These are phyloP conservation scores for Cardiosporidium cionae DNA, from an alignment of 169 alveolate genomes.

Conservation along the genomic window DNA sequence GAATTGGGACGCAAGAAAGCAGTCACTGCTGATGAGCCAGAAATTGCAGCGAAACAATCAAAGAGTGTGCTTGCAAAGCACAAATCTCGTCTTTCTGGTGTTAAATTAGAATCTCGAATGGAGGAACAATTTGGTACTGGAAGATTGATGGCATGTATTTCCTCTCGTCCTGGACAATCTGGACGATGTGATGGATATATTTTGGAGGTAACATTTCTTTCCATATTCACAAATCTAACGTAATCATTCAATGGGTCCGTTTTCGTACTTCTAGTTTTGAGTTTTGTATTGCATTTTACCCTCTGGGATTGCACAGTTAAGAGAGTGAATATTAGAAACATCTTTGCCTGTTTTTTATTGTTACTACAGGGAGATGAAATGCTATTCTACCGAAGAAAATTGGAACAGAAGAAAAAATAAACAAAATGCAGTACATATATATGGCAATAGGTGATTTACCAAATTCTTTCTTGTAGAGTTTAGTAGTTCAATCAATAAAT, in stretches of 20 bases:
- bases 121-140: conserved; percentile 93
- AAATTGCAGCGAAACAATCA: conserved; percentile 42
- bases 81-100: no score
- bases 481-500: no score
- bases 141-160: conserved; percentile 92
- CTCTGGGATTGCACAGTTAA: no score
- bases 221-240: not conserved
- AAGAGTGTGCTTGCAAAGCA: no score
- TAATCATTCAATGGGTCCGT: no score
- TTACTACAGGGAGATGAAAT: conserved; percentile 74
- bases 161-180: conserved; percentile 96
- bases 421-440: no score
- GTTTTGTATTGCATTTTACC: no score
- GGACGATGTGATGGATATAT: conserved; percentile 96
- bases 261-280: no score
- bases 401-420: conserved; percentile 94
- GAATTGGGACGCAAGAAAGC: conserved; percentile 49
- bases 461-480: no score
- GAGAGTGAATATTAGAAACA: no score
- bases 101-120: conserved; percentile 67
- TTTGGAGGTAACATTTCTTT: conserved; percentile 69
- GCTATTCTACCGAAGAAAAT: conserved; percentile 89
- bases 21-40: conserved; percentile 35
- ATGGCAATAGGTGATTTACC: no score
- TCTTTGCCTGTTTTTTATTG: not conserved